phyloP scores from a whole-genome alignment of 179 eudicot species.

The Beta lomatogona region DNA sequence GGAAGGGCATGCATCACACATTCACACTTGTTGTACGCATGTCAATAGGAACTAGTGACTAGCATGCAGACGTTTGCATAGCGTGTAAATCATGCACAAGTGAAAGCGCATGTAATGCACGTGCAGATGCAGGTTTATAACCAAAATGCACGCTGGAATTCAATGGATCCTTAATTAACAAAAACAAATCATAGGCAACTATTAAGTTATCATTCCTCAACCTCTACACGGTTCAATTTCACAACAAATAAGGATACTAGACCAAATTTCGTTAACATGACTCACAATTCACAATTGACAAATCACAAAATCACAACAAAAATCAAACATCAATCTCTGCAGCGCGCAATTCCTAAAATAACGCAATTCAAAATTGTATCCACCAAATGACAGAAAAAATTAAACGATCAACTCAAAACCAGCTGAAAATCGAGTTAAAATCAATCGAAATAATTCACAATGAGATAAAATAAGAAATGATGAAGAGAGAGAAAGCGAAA shows the following conservation, averaged over 20 bases:
- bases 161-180: too few species aligned
- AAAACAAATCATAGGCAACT: too few species aligned
- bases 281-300: not conserved
- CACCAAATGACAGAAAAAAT: not conserved
- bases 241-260: not conserved
- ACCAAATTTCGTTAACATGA: too few species aligned
- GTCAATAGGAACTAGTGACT: too few species aligned
- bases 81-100: too few species aligned
- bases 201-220: not conserved
- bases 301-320: not conserved
- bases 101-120: too few species aligned
- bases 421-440: not conserved
- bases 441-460: not conserved
- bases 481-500: slow-evolving; percentile 3
- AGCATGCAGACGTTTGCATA: too few species aligned
- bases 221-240: not conserved
- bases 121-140: too few species aligned
- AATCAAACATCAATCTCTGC: not conserved
- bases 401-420: not conserved
- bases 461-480: not conserved
- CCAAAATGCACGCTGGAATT: too few species aligned
- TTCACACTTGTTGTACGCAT: too few species aligned
- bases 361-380: not conserved
- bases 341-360: too few species aligned
- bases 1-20: too few species aligned